Evolutionary conservation across 2,329 filamentous ascomycete species (phyloP), one percentile per base, ranked within the genome.

Genomic region (Blastomyces emzantsi): DNA sequence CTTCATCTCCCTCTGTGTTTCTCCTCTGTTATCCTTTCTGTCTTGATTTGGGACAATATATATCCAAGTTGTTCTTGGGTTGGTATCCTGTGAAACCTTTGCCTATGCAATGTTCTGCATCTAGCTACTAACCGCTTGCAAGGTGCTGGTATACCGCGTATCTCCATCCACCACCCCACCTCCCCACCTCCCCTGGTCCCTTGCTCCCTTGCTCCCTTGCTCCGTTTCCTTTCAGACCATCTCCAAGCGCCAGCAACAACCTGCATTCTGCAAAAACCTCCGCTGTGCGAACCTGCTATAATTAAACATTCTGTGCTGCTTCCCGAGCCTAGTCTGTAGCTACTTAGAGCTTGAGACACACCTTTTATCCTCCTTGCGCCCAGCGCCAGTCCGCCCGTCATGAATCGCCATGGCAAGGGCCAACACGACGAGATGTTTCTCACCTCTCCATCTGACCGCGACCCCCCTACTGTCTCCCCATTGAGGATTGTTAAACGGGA

Each of bases 391-490:
- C 66, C 66, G 63, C 59, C 67, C 68, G 69, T 61, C 64, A 80
- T 79, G 81, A 82, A 73, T 75, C 74, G 73, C 63, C 70, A 71
- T 71, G 77, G 72, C 63, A 87, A 88, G 70, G 81, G 87, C 69
- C 85, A 88, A 33, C 88, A 91, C 39, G 88, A 92, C 76, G 90
- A 93, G 82, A 88, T 95, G 80, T 93, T 95, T 79, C 83, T 95
- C 67, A 76, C 81, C 66, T 77, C 73, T 65, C 76, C 76, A n/a
- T 72, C 71, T 60, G 78, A 76, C 63, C 75, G 77, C 56, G 86
- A 91, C 70, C 91, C 90, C 70, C 90, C 91, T 64, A 90, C 89
- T 22, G 84, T 96, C 69, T 90, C 90, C 71, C 92, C 92, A 65
- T 77, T 96, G 76, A 86, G 90, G 72, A 95, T 96, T 74, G 88